Percentiles rank a stretch among this genome's conserved stretches.
phyloP scores from a whole-genome alignment of 116 monocot genomes.

The Dioscorea cayenensis region DNA sequence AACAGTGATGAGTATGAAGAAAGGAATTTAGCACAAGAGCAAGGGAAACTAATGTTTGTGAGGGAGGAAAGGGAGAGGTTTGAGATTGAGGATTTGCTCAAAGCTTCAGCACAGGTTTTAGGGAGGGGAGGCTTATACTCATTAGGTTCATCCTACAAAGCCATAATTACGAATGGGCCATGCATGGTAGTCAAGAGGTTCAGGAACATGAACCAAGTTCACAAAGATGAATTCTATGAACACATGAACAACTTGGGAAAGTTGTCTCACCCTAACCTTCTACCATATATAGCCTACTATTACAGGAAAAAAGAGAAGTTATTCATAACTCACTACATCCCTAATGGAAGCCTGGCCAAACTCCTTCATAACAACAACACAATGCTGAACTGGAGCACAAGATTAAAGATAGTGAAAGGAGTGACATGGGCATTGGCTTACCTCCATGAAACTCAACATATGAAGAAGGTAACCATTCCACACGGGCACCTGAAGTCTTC shows the following conservation, averaged over 20 bases:
- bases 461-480: slow-evolving; percentile 45
- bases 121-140: slow-evolving; percentile 23
- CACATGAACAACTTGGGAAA: slow-evolving; percentile 72
- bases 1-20: not conserved
- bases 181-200: slow-evolving; percentile 66
- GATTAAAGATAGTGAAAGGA: slow-evolving; percentile 61
- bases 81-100: slow-evolving; percentile 58
- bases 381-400: slow-evolving; percentile 42
- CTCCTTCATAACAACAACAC: slow-evolving; percentile 44
- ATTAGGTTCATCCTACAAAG: slow-evolving; percentile 65
- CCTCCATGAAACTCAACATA: slow-evolving; percentile 20
- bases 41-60: slow-evolving; percentile 36
- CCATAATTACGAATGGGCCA: slow-evolving; percentile 24
- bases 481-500: slow-evolving; percentile 75
- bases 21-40: not conserved
- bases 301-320: slow-evolving; percentile 78
- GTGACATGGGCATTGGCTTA: slow-evolving; percentile 48
- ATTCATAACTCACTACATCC: slow-evolving; percentile 49
- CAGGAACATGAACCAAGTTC: slow-evolving; percentile 61
- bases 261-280: slow-evolving; percentile 71
- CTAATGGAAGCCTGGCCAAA: slow-evolving; percentile 58
- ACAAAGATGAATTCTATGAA: slow-evolving; percentile 69
- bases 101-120: slow-evolving; percentile 64
- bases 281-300: slow-evolving; percentile 67
- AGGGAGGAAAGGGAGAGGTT: slow-evolving; percentile 34